These are phyloP conservation scores for Calonectria pseudoturangicola DNA, from an alignment of 2,329 filamentous ascomycete genomes.

Conservation along the genomic window DNA sequence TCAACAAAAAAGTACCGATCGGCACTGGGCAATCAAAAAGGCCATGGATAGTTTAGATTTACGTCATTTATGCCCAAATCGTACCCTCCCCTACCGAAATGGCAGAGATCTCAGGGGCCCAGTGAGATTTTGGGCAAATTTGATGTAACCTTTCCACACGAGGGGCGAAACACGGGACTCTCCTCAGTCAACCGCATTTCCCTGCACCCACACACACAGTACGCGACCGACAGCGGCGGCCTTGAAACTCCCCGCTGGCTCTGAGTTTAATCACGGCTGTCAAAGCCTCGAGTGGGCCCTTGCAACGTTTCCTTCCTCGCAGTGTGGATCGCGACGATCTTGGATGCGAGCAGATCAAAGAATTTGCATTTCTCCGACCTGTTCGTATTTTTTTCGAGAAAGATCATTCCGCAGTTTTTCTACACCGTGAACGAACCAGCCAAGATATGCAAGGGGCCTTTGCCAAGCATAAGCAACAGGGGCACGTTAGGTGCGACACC, in stretches of 20 bases:
- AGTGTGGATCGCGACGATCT: slow-evolving; percentile 5
- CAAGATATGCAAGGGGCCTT: no score
- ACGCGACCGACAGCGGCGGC: neutral
- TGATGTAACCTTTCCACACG: slow-evolving; percentile 12
- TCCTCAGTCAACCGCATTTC: neutral
- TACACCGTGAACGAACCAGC: no score
- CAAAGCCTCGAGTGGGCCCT: neutral
- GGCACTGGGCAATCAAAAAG: neutral
- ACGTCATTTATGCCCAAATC: neutral
- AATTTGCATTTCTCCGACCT: neutral
- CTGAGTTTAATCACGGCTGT: slow-evolving; percentile 14
- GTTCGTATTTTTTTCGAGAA: neutral
- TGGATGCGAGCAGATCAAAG: neutral
- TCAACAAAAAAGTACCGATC: slow-evolving; percentile 16
- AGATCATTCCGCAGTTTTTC: no score
- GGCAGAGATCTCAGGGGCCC: slow-evolving; percentile 13
- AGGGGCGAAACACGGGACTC: slow-evolving; percentile 15
- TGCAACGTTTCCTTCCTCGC: slow-evolving; percentile 23
- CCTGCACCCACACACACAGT: neutral
- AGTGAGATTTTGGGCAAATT: slow-evolving; percentile 15
- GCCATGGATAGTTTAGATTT: neutral
- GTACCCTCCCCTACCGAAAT: neutral
- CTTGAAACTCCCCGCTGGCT: slow-evolving; percentile 23
- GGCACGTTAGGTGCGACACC: no score
- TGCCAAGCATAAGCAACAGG: no score